These are phyloP conservation scores for Sindora glabra DNA, from an alignment of 306 rosid genomes.

Conservation along the genomic window DNA sequence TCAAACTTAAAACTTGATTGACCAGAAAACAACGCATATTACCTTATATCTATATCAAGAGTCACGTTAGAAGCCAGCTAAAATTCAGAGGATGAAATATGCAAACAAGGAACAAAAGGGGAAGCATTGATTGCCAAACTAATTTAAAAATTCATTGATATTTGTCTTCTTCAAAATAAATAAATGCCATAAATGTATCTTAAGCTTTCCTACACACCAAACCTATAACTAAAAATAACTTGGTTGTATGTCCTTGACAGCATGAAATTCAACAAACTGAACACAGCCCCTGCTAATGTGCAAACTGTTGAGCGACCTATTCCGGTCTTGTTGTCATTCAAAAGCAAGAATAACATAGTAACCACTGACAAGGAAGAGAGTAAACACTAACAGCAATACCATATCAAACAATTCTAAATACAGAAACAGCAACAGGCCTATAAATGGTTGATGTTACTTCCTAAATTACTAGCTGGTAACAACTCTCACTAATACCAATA, in stretches of 20 bases:
- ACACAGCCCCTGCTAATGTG: neutral
- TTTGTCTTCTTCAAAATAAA: neutral
- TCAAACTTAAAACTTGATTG: neutral
- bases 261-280: neutral
- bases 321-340: no score
- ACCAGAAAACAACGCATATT: neutral
- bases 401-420: neutral
- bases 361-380: neutral
- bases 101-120: neutral
- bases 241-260: neutral
- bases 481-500: neutral
- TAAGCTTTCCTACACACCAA: constrained; percentile 3
- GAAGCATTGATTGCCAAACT: neutral
- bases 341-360: neutral
- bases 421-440: neutral
- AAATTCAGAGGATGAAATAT: neutral
- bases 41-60: constrained; percentile 6
- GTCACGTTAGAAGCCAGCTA: neutral
- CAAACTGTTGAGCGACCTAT: neutral
- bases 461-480: neutral
- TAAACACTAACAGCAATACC: no score
- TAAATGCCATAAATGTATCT: neutral
- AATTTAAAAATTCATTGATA: neutral
- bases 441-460: neutral
- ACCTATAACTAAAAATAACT: neutral